Base-by-base conservation (phyloP, 1,284 basidiomycete species). In the Cystobasidium slooffiae region DNA sequence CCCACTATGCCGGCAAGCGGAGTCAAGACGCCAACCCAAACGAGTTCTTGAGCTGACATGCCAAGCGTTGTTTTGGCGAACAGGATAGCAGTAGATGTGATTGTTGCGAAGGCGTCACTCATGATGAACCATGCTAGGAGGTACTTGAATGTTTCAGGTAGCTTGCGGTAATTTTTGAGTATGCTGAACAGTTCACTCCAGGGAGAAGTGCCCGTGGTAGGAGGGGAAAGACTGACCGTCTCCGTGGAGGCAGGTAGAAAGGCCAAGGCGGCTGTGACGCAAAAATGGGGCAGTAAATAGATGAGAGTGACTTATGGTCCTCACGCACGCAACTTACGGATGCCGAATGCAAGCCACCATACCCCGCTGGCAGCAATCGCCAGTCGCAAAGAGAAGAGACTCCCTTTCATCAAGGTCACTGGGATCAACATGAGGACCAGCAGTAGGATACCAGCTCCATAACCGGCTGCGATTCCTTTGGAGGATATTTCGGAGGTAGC, bases 61-160 rank as follows among this genome's bases (percentile, higher is more conserved):
- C 89, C 86, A 37, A 94, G 85, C 0, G 87, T 85, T 0, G 91
- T 93, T 81, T 93, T 93, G 0, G 87, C 91, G 77, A 93, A 93
- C 0, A 94, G 85, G 62, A 93, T 86, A 0, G 92, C 90, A 0
- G 91, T 92, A 0, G 90, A 91, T 0, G 91, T 92, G 72, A 93
- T 89, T 5, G 72, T 74, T 22, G 63, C 64, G 64, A 67, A 74
- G 91, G 92, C 92, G 80, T 96, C 93, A 0, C 91, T 93, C 41
- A 97, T 87, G 14, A 96, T 86, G 80, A 96, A 93, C 93, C 94
- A 96, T 0, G 94, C 91, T 4, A 89, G 86, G 51, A 96, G 88
- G 79, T 92, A 95, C 74, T 86, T 86, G 84, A 94, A 97, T 0
- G 93, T 92, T 79, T 64, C 47, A 1, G 78, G 78, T n/a, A 79